phyloP scores from a whole-genome alignment of 2,329 filamentous ascomycete species.

The Fusarium abutilonis region DNA sequence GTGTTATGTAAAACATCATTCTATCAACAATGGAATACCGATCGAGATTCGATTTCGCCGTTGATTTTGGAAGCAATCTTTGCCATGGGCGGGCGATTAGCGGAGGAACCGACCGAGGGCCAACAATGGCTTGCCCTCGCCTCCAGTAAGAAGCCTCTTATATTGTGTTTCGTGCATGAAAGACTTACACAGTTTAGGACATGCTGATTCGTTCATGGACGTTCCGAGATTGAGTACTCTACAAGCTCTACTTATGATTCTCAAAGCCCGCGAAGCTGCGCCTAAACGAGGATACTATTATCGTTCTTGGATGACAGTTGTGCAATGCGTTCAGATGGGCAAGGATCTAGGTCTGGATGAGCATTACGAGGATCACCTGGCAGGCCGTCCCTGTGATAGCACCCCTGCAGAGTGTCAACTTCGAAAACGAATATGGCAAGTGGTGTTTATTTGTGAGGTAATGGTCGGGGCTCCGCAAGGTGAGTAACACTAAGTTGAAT shows the following conservation, averaged over 20 bases:
- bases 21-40: conserved; percentile 88
- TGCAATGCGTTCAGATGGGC: conserved; percentile 91
- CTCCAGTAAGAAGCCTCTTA: conserved; percentile 66
- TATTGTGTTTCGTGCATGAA: background rate
- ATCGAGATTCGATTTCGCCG: conserved; percentile 86
- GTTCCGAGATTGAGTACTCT: conserved; percentile 89
- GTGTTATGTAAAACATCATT: conserved; percentile 85
- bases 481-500: conserved; percentile 1
- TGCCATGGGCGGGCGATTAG: conserved; percentile 84
- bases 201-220: conserved; percentile 94
- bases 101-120: conserved; percentile 84
- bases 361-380: conserved; percentile 81
- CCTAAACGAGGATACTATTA: conserved; percentile 96
- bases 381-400: conserved; percentile 75
- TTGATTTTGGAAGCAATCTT: conserved; percentile 90
- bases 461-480: conserved; percentile 96
- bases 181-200: conserved; percentile 64
- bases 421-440: conserved; percentile 90
- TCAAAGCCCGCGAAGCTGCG: conserved; percentile 91
- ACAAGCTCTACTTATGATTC: conserved; percentile 84
- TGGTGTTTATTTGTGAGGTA: conserved; percentile 83
- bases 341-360: conserved; percentile 91
- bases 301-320: conserved; percentile 95
- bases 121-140: conserved; percentile 94
- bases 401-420: conserved; percentile 79